A percentile compares a stretch with the other conserved stretches of the same genome.
phyloP scores from a whole-genome alignment of 129 eudicot genomes.

The Solidago caesia region DNA sequence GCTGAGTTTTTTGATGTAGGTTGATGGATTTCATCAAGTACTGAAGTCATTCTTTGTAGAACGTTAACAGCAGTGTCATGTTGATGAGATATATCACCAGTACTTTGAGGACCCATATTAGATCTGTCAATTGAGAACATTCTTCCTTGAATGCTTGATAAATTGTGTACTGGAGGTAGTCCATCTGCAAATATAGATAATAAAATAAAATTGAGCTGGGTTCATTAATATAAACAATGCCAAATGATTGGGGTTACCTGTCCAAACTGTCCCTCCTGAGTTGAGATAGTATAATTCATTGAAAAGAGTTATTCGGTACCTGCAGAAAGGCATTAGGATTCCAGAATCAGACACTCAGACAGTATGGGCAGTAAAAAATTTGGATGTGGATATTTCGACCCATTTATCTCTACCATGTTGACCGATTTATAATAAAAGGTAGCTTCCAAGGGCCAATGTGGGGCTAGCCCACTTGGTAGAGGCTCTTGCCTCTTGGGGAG shows the following conservation, averaged over 20 bases:
- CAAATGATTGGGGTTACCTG: conserved; percentile 48
- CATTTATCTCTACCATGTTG: background rate
- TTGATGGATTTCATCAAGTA: conserved; percentile 62
- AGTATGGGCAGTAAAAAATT: conserved; percentile 4
- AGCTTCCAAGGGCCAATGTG: background rate
- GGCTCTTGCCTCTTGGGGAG: too few relatives aligned
- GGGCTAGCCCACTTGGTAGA: too few relatives aligned
- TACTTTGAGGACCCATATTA: conserved; percentile 15
- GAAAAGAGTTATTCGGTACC: conserved; percentile 90
- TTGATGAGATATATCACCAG: conserved; percentile 29
- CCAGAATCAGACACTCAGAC: conserved; percentile 14
- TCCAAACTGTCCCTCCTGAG: conserved; percentile 95
- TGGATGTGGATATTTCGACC: background rate
- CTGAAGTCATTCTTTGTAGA: conserved; percentile 69
- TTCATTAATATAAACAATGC: background rate
- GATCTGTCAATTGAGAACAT: conserved; percentile 58
- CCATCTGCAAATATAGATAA: conserved; percentile 56
- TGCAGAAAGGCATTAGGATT: conserved; percentile 40
- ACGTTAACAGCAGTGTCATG: conserved; percentile 61
- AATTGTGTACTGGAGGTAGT: conserved; percentile 63
- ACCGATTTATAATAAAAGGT: background rate
- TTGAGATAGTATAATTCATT: conserved; percentile 93
- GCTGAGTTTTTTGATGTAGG: conserved; percentile 60
- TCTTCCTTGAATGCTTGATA: conserved; percentile 49
- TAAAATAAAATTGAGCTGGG: conserved; percentile 1